Evolutionary conservation across 148 eudicot species (phyloP), one percentile per base, ranked within the genome.

Genomic region (Euryodendron excelsum): DNA sequence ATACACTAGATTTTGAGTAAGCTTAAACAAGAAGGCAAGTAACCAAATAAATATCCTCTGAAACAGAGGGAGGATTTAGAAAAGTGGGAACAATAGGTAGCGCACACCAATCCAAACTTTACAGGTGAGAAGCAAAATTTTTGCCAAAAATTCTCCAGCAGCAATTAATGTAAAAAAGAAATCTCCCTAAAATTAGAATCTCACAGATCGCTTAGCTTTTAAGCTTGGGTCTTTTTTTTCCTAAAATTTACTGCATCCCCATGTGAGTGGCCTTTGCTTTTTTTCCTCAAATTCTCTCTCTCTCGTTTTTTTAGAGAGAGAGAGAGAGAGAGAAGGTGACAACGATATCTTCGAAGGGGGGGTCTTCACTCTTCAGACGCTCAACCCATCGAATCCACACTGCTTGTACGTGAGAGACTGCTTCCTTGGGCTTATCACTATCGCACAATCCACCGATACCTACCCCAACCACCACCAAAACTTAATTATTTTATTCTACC

Each of bases 311-410:
- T 36, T 41, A 31, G 25, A 27, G 75, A 69, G 74, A 69, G 75
- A 78, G 28, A 55, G 7, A 23, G 63, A n/a, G 41, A n/a, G n/a
- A n/a, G n/a, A n/a, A n/a, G n/a, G n/a, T n/a, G n/a, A n/a, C n/a
- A n/a, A n/a, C n/a, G n/a, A n/a, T n/a, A 37, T 65, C 28, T 47
- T 41, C 21, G 63, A 74, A 25, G 18, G 44, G 61, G 65, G n/a
- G n/a, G n/a, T n/a, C n/a, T n/a, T n/a, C n/a, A n/a, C n/a, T n/a
- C n/a, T n/a, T 92, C 88, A 95, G 56, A 95, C 92, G 77, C 89
- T 90, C 2, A 95, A 72, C 0, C 99, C 99, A 83, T 90, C 96
- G 47, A 95, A 90, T 17, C 99, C 99, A 71, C 99, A 95, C 76
- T 89, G 96, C 84, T 95, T 95, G 85, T 87, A 82, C 9, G 89